Evolutionary conservation across 1,284 basidiomycete genomes (phyloP), one percentile per base, ranked within the genome.

Genomic region (Marasmius fiardii): DNA sequence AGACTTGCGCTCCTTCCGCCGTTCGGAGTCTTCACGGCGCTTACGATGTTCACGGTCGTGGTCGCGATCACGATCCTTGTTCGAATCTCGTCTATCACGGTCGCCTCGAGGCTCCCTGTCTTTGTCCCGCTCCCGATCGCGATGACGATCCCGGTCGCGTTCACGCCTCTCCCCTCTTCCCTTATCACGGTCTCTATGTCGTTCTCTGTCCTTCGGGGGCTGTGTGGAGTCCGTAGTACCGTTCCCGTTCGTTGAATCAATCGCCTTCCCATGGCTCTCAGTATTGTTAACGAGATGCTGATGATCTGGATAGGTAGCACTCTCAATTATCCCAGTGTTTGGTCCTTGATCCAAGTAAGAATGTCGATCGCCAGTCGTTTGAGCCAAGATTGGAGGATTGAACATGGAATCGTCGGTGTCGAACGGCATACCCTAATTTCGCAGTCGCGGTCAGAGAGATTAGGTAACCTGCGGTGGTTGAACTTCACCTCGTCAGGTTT

Each of bases 331-430:
- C n/a, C n/a, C 12, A 31, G 16, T 18, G 48, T 45, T 28, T 26
- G 12, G 34, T 12, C n/a, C 21, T 24, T 11, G 41, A 39, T 33
- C 37, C 20, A 18, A 33, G 39, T 31, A 49, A n/a, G n/a, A 47
- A 33, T 14, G 16, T 43, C 26, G 18, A 43, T 44, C 20, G 23
- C 26, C 70, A 70, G 49, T 69, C 70, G 52, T 70, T 68, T 18
- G 65, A 65, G 14, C 68, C 63, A 33, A 65, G 59, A 18, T 39
- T 35, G 84, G 83, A 0, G 87, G 88, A 61, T 80, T 85, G 63
- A 91, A 86, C 84, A 92, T 90, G 0, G 83, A 78, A 59, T 92
- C 89, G 16, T 86, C 82, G 1, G 77, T 80, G 61, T 90, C 83
- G 58, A 92, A 85, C 0, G 89, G 90, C 12, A 90, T 69, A 5